Evolutionary conservation across 164 flowering plant genomes (phyloP).

Genomic region (Liriodendron chinense): DNA sequence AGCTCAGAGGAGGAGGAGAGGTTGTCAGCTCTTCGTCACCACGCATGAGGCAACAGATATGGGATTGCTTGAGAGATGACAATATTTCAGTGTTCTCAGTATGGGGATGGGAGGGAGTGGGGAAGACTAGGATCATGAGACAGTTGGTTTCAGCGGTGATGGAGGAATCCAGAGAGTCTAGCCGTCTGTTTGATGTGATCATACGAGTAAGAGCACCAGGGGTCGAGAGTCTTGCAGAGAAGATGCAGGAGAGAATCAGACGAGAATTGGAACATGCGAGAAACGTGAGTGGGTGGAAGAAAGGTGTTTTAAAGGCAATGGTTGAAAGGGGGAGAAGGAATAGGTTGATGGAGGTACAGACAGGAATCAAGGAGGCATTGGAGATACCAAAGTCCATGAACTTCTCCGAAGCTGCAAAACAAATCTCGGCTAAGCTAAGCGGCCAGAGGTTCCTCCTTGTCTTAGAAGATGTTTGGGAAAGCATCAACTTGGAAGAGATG

Average conservation of each 20-base stretch:
- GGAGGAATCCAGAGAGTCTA: neutral
- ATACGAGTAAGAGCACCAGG: neutral
- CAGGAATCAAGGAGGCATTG: neutral
- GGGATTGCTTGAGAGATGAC: neutral
- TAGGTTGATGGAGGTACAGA: neutral
- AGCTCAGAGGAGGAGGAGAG: neutral
- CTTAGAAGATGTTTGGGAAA: neutral
- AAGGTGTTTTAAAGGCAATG: no score
- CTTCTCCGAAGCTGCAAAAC: no score
- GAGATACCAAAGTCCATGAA: neutral
- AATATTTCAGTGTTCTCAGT: neutral
- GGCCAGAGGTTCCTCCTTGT: neutral
- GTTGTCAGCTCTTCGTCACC: neutral
- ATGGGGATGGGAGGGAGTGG: neutral
- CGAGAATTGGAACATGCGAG: no score
- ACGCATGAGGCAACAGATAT: neutral
- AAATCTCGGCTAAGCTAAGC: neutral
- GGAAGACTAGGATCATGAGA: neutral
- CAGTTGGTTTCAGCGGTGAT: neutral
- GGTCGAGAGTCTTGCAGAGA: neutral
- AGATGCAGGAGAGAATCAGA: neutral
- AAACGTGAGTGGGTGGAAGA: no score
- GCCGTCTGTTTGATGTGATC: neutral
- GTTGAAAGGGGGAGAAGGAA: neutral
- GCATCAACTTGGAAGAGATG: neutral